Base-by-base conservation (phyloP, 169 alveolate genomes). In the Eimeria mitis region DNA sequence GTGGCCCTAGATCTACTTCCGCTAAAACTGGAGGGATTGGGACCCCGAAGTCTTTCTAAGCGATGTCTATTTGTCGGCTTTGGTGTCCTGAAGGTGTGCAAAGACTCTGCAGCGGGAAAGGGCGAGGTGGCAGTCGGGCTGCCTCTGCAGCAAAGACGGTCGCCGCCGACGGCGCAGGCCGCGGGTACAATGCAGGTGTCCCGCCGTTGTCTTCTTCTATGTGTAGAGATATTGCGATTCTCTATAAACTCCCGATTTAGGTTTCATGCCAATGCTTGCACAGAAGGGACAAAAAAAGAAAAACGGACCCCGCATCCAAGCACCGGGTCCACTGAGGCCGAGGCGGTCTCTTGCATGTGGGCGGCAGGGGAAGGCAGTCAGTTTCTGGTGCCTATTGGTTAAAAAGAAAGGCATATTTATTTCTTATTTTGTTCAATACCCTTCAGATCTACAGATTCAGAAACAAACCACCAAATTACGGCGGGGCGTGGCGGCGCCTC, bases 101-200 rank as follows among this genome's bases (percentile, higher is more conserved):
- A 13, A 68, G 78, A 14, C 78, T 31, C 49, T 68, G 49, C 47
- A 11, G 73, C 78, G 1, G 78, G 78, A 68, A 68, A 68, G 49
- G 5, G 7, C 28, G 78, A 1, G 78, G 47, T 31, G 14, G 47
- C 78, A 31, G 78, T 14, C 4, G 23, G 0, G 78, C 3, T 68
- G 78, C 49, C 49, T 1, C 49, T 68, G 78, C 31, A 68, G 78
- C 78, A 44, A 44, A 31, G 0, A 5, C 4, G 78, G 78, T 68
- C 78, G 78, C 78, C 21, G 47, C 49, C 78, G 78, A 34, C 78
- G 34, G 78, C 42, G 75, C n/a, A 49, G 78, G 78, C 78, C 78
- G 5, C 9, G 78, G 78, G 42, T 68, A 68, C 25, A 31, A 68
- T 34, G 49, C 3, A 23, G 49, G 47, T 28, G 4, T 31, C 78